phyloP scores from a whole-genome alignment of 495 filamentous ascomycete species.

The Thozetella sp. region DNA sequence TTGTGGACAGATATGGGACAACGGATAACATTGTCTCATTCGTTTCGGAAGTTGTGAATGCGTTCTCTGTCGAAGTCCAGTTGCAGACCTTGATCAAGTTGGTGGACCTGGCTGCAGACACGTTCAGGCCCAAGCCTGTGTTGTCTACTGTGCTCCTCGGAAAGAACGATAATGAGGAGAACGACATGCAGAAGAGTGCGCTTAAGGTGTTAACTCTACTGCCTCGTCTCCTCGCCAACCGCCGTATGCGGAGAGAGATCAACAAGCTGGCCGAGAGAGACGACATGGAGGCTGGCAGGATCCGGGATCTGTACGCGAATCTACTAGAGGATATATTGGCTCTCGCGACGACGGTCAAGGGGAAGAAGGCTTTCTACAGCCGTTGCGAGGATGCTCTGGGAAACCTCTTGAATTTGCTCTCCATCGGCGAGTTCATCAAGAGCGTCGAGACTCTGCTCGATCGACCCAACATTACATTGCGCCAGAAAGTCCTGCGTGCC shows the following conservation, averaged over 20 bases:
- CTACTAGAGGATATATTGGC: conserved; percentile 69
- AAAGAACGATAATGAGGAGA: conserved; percentile 61
- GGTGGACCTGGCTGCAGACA: conserved; percentile 70
- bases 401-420: conserved; percentile 74
- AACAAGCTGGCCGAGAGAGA: conserved; percentile 49
- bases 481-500: conserved; percentile 77
- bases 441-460: conserved; percentile 78
- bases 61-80: conserved; percentile 65
- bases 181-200: conserved; percentile 59
- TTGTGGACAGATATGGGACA: conserved; percentile 67
- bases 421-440: conserved; percentile 81
- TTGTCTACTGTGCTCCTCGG: conserved; percentile 71
- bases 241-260: conserved; percentile 48
- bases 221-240: conserved; percentile 50
- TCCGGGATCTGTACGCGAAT: conserved; percentile 67
- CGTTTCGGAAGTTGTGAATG: conserved; percentile 50
- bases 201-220: conserved; percentile 64
- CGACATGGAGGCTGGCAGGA: conserved; percentile 59
- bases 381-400: conserved; percentile 70
- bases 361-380: conserved; percentile 61
- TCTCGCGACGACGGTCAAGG: conserved; percentile 61
- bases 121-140: conserved; percentile 66
- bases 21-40: conserved; percentile 53
- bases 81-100: conserved; percentile 72
- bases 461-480: conserved; percentile 68